Evolutionary conservation across 1,139 yeast genomes (phyloP).

Genomic region (Suhomyces kunorum): DNA sequence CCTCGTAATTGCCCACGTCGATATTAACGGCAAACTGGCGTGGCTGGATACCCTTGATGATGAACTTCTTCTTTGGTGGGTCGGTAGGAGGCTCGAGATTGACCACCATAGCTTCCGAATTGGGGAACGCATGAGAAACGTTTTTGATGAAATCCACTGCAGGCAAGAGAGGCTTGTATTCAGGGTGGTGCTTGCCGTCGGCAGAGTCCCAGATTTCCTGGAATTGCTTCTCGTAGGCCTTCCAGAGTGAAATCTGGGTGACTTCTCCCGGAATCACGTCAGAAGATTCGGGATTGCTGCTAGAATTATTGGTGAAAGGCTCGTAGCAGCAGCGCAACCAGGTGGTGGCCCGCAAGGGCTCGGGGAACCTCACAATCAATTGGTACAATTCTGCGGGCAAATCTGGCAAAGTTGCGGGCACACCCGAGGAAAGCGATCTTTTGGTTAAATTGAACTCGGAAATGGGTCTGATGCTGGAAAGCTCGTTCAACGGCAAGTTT

Average conservation of each 20-base stretch:
- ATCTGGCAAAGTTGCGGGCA: constrained; percentile 62
- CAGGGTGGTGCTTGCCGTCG: constrained; percentile 38
- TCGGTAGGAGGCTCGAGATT: constrained; percentile 47
- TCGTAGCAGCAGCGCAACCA: constrained; percentile 95
- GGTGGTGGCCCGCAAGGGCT: constrained; percentile 88
- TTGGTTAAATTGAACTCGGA: constrained; percentile 33
- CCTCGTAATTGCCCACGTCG: constrained; percentile 49
- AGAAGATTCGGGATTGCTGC: constrained; percentile 21
- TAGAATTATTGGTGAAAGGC: constrained; percentile 42
- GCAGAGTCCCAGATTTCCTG: constrained; percentile 38
- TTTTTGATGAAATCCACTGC: constrained; percentile 97
- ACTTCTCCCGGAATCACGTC: constrained; percentile 65
- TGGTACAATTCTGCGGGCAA: constrained; percentile 59
- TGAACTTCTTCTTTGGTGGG: constrained; percentile 71
- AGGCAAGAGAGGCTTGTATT: constrained; percentile 68
- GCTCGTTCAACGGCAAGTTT: constrained; percentile 19
- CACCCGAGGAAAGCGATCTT: constrained; percentile 39
- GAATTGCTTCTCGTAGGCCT: constrained; percentile 87
- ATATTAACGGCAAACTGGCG: constrained; percentile 47
- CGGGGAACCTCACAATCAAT: constrained; percentile 66
- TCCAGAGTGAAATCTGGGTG: constrained; percentile 95
- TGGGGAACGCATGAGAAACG: constrained; percentile 87
- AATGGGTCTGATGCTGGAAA: constrained; percentile 22
- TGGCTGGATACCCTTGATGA: constrained; percentile 79
- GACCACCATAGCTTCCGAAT: constrained; percentile 92